Evolutionary conservation across 202 grass and related monocot genomes (phyloP), one percentile per base, ranked within the genome.

Genomic region (Setaria italica): DNA sequence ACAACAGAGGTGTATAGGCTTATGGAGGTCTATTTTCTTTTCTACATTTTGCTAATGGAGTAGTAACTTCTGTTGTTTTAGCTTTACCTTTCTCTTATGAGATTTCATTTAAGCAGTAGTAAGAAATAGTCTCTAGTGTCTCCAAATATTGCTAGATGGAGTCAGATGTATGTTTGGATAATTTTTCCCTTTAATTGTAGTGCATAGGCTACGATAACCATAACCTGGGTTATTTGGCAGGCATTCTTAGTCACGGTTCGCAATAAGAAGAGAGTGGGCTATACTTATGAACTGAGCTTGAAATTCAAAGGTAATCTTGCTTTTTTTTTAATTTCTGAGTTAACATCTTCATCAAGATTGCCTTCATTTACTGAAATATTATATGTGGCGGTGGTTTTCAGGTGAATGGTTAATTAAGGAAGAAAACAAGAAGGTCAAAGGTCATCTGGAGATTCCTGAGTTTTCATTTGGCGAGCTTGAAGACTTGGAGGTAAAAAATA

Each of bases 391-490:
- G 21, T 83, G 34, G 20, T 17, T 16, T 56, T 49, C 74, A 95
- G 88, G 93, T 29, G 88, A 92, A 80, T 95, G 93, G 88, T 88
- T 71, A 77, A 80, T 92, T 60, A 65, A 85, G 56, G 86, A 88
- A 60, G 90, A 89, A 70, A 84, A 41, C 41, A 92, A 89, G 89
- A 88, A 85, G 79, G 77, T 94, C 4, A 92, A 80, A 69, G 94
- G 94, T 30, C 85, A 92, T 33, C 80, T 97, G 58, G 89, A 93
- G 29, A 90, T 93, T 62, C 91, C 89, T 20, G 94, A 97, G 76
- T 90, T 97, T 78, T 97, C 94, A 69, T 92, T 90, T 87, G 94
- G 94, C 2, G 94, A 97, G 80, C 76, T 97, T 29, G 94, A 94
- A 47, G 94, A 97, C 74, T 85, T 97, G 34, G 74, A 93, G 94